Evolutionary conservation across 2,329 filamentous ascomycete species (phyloP), one percentile per base, ranked within the genome.

Genomic region (Pseudocercospora cruenta): DNA sequence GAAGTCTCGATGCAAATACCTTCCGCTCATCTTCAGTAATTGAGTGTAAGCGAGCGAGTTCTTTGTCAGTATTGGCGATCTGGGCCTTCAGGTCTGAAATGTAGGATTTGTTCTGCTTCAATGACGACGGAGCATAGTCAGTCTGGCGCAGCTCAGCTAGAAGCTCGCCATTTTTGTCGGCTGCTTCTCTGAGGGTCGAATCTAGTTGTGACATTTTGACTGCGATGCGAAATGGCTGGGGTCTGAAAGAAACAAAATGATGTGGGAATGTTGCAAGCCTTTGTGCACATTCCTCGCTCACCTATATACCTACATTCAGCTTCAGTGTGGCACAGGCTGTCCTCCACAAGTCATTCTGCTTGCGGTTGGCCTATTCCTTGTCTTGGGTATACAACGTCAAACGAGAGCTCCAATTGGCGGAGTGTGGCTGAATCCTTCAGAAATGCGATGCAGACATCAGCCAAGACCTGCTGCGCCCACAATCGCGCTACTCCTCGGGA

Each of bases 81-180:
- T 85, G 78, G 7, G 68, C 69, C 26, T 83, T 75, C 8, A 87
- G 79, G 63, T 85, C 81, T 4, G 70, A 67, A 33, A 87, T 78
- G 67, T 84, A 82, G 31, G 74, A 75, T 24, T 74, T 75, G 53
- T 85, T 84, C 58, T 85, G 79, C 59, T 80, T 72, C 2, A 86
- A 77, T 8, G 80, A 78, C 0, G 82, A 78, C 1, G 75, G 69
- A 0, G 85, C 84, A 70, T 86, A 80, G 69, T 85, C 82, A 1
- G 84, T 86, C 58, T 83, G 76, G 21, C 80, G 74, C 26, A 88
- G 79, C 12, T 80, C 80, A 36, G 75, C 69, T 7, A 87, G 78
- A 2, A 87, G 79, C 43, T 82, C 68, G 39, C 55, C 54, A 58
- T 78, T 77, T 33, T 69, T 69, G 22, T 67, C 62, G 14, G 71